These are phyloP conservation scores for Haplographium delicatum DNA, from an alignment of 495 filamentous ascomycete species.

Conservation along the genomic window DNA sequence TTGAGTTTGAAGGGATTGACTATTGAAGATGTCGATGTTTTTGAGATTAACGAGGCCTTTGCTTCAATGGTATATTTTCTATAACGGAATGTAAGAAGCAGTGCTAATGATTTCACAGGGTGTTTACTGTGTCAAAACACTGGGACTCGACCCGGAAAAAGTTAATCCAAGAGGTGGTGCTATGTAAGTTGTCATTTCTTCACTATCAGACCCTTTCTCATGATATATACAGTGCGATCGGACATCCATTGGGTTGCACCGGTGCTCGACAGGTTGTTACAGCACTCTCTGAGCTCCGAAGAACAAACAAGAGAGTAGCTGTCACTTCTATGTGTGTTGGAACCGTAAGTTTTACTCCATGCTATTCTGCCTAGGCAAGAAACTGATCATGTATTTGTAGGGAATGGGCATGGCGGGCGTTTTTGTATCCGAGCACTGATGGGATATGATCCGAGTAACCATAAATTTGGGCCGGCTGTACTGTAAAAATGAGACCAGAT, in stretches of 20 bases:
- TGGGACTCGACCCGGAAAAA: slow-evolving; percentile 75
- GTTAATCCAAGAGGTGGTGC: slow-evolving; percentile 85
- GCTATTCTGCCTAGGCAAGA: neutral
- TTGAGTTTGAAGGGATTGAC: slow-evolving; percentile 69
- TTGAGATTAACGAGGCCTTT: slow-evolving; percentile 97
- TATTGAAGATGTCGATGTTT: slow-evolving; percentile 77
- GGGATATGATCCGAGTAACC: no score
- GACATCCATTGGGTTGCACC: slow-evolving; percentile 76
- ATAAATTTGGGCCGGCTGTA: no score
- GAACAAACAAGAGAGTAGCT: slow-evolving; percentile 73
- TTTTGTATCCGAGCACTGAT: slow-evolving; percentile 48
- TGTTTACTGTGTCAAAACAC: slow-evolving; percentile 77
- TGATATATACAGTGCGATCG: slow-evolving; percentile 53
- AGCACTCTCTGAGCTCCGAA: slow-evolving; percentile 68
- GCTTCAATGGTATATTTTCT: slow-evolving; percentile 92
- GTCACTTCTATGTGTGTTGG: slow-evolving; percentile 86
- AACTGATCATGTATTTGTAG: slow-evolving; percentile 27
- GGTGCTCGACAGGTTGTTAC: slow-evolving; percentile 78
- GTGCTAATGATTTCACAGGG: slow-evolving; percentile 42
- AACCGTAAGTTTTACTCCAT: slow-evolving; percentile 43
- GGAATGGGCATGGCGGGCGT: slow-evolving; percentile 53
- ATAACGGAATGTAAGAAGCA: no score
- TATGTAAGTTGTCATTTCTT: slow-evolving; percentile 29
- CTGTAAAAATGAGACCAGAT: no score
- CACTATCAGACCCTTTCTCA: no score